Base-by-base conservation (phyloP, 306 rosid genomes). In the Dalbergia oliveri region DNA sequence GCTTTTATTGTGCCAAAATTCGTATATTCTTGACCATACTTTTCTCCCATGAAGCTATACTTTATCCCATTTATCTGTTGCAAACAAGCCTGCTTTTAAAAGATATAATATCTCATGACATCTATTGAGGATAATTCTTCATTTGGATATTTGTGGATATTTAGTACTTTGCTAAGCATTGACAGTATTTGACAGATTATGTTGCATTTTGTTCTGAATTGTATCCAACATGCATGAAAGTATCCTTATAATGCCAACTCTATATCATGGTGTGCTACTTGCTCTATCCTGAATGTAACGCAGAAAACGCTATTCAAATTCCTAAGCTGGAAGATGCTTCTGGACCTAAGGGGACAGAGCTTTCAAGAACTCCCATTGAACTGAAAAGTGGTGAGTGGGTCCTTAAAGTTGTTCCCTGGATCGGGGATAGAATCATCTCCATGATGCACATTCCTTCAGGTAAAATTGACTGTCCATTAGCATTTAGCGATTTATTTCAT, bases 351-450 rank as follows among this genome's bases (percentile, higher is more conserved):
- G 97, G 97, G 77, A 77, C 33, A 56, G 87, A 84, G 57, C 90
- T 92, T 72, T 86, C 92, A 58, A 82, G 82, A 79, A 85, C 84
- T 79, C 97, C 97, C 68, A 73, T 91, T 81, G 97, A 94, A 83
- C 79, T 94, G 87, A 94, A 87, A 84, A 90, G 87, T 68, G 84
- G 89, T 41, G 81, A 82, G 67, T 94, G 98, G 98, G 71, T 39
- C 85, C 80, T 90, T 67, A 85, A 94, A 86, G 83, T 89, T 47
- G 91, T 91, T 82, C 97, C 98, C 63, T 91, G 97, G 98, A 94
- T 90, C 84, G 97, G 98, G 49, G 98, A 97, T 56, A 86, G 98
- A 92, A 91, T 94, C 59, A 86, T 92, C 76, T 92, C 98, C 75
- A 94, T 91, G 97, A 78, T 69, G 70, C 94, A 94, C 90, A 75